Base-by-base conservation (phyloP, 768 basidiomycete species). In the Imleria badia region DNA sequence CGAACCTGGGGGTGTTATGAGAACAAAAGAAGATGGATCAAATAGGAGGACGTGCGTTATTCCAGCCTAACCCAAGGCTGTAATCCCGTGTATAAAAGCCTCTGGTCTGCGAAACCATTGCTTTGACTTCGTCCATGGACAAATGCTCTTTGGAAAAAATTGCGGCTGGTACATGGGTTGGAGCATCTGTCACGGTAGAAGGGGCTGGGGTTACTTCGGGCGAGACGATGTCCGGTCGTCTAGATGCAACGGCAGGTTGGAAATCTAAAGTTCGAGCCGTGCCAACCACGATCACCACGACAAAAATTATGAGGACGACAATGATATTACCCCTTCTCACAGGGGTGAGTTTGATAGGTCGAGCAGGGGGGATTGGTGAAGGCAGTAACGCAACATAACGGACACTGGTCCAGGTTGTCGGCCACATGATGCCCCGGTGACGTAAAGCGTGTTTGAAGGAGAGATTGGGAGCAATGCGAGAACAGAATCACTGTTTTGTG, bases 11-110 rank as follows among this genome's bases (percentile, higher is more conserved):
- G 55, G 14, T 14, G 2, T 13, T 1, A 8, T 60, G n/a, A 62
- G 49, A 38, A 26, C 10, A 30, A 39, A 44, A 20, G 15, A n/a
- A 45, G 30, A 38, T 11, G 15, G 15, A 49, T 20, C 38, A 9
- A 38, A 36, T 7, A 22, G 34, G 14, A n/a, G 13, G 11, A 61
- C 72, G 34, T 48, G 67, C 75, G 40, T 78, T 78, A 48, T 78
- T 78, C 75, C 77, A 78, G 3, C 77, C 77, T n/a, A 78, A 58
- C 17, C 76, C 75, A 9, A 76, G 64, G 59, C 75, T 77, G 60
- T 66, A 77, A 34, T 79, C 76, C 30, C 78, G 69, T 8, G 66
- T 62, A 49, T 71, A 78, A 51, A 70, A 78, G 17, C 76, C 76
- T 36, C 70, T 68, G 8, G 76, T 78, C 45, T 59, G 64, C 13